Base-by-base conservation (phyloP, 2,329 filamentous ascomycete species). In the Stagonosporopsis vannaccii region DNA sequence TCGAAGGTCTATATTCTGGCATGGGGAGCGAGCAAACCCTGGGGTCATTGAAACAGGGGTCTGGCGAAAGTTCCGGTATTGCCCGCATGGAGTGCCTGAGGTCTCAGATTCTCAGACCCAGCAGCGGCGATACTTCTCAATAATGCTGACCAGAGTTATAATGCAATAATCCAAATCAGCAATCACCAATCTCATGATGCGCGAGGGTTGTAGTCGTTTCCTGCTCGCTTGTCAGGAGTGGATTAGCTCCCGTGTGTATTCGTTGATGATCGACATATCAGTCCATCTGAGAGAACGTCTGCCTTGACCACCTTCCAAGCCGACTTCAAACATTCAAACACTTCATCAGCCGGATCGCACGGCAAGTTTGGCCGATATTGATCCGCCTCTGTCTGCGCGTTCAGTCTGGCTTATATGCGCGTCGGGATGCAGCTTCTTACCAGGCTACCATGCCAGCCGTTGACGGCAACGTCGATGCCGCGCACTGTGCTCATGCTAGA, bases 31-130 rank as follows among this genome's bases (percentile, higher is more conserved):
- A 32, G 30, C 13, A 6, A 47, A n/a, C 26, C 25, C 30, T 40
- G 30, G 42, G 36, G 41, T 13, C 36, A 26, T 33, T 51, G 53
- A 56, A 56, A 56, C 53, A 56, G 25, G 53, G 42, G 53, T 42
- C 47, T 46, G 33, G 20, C 22, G 3, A 7, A 3, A 13, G 9
- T 5, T 51, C 47, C 53, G 53, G 37, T 19, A 26, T 35, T 33
- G 20, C 43, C 53, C 47, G 47, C 17, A 23, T 26, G 19, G 22
- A 32, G 32, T 30, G 42, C 37, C 32, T 51, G 36, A 39, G 22
- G 15, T 32, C n/a, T 33, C 28, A 20, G 32, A 7, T 11, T 32
- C n/a, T 33, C 28, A 20, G 32, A 7, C 8, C 19, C 11, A 13
- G 32, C 45, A 28, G 23, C 35, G 25, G 3, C 11, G 6, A n/a